Percentiles rank a stretch among this genome's conserved stretches.
phyloP scores from a whole-genome alignment of 169 alveolate species.

The Plasmodium blacklocki region DNA sequence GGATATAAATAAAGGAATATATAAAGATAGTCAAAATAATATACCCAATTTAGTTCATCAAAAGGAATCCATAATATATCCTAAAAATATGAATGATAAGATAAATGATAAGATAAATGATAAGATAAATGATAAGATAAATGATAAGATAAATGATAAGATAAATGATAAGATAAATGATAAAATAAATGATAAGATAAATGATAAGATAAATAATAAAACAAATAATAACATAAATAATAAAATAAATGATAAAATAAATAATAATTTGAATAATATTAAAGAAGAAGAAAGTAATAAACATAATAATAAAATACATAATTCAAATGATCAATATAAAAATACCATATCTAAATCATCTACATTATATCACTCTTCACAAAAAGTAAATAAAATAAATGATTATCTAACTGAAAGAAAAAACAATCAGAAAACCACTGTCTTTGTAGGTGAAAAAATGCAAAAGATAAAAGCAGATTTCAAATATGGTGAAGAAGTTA shows the following conservation, averaged over 20 bases:
- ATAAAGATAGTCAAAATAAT: background rate
- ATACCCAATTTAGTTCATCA: too few relatives aligned
- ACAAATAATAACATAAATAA: background rate
- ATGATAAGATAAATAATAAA: background rate
- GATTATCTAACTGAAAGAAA: conserved; percentile 38
- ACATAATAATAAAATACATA: background rate
- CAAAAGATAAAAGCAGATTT: conserved; percentile 69
- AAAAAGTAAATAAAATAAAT: conserved; percentile 40
- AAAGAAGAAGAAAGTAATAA: background rate
- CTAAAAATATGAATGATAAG: too few relatives aligned
- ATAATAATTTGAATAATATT: background rate
- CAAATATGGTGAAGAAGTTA: conserved; percentile 66
- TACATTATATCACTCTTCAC: background rate
- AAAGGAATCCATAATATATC: too few relatives aligned
- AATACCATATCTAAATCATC: background rate
- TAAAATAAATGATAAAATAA: background rate
- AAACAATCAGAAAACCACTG: conserved; percentile 23
- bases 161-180: too few relatives aligned
- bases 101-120: too few relatives aligned
- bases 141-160: too few relatives aligned
- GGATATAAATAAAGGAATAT: background rate
- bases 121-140: too few relatives aligned
- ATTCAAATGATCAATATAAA: background rate
- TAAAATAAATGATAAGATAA: background rate
- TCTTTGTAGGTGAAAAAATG: conserved; percentile 68